phyloP scores from a whole-genome alignment of 306 rosid species.

The Rubus idaeus region DNA sequence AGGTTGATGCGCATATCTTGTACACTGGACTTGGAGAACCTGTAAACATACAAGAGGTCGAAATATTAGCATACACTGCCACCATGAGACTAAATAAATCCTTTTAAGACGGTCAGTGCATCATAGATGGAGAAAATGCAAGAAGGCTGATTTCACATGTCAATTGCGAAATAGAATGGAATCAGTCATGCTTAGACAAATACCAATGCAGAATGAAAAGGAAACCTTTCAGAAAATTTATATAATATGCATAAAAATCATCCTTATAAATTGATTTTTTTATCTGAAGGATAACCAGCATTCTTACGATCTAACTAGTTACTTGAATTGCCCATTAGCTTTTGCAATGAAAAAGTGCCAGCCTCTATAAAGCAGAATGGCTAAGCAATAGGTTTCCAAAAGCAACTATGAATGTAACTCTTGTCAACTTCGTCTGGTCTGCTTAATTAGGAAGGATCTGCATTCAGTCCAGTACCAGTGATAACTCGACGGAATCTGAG shows the following conservation, averaged over 20 bases:
- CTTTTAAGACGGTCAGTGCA: neutral
- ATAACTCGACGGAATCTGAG: neutral
- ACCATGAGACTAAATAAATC: conserved; percentile 11
- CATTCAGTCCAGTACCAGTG: neutral
- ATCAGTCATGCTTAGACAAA: neutral
- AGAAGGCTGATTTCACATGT: neutral
- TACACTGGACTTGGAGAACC: conserved; percentile 77
- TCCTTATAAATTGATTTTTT: neutral
- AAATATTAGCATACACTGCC: conserved; percentile 20
- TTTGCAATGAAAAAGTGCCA: neutral
- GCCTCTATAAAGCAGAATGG: neutral
- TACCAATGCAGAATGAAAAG: neutral
- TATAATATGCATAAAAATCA: neutral
- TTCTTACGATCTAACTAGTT: neutral
- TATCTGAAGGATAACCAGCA: conserved; percentile 1
- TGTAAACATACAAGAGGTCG: conserved; percentile 44
- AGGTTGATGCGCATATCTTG: conserved; percentile 80
- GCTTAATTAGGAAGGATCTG: neutral
- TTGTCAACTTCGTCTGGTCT: neutral
- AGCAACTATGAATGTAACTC: neutral
- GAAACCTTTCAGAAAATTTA: neutral
- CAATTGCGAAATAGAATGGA: neutral
- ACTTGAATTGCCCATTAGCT: neutral
- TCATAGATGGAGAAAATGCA: neutral
- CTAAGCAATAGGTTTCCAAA: neutral